These are phyloP conservation scores for Penicillium sp. DNA, from an alignment of 2,329 filamentous ascomycete species.

Conservation along the genomic window DNA sequence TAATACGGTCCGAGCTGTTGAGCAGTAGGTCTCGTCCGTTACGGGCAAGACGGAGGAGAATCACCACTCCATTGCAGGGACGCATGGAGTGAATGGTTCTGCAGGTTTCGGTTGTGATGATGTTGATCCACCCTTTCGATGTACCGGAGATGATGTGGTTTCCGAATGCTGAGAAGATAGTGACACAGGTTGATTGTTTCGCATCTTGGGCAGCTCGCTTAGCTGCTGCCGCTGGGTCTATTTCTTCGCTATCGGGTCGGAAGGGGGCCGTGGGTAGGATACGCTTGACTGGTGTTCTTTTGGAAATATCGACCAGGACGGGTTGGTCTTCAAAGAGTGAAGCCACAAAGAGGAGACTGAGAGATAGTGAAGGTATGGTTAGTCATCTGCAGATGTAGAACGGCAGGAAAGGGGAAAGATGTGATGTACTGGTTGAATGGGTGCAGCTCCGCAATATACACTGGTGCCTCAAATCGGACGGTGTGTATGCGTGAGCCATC, in stretches of 20 bases:
- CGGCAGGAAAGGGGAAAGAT: background rate
- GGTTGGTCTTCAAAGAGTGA: conserved; percentile 94
- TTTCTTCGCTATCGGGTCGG: conserved; percentile 70
- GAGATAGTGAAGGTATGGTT: background rate
- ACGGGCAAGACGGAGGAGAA: conserved; percentile 77
- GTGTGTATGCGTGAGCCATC: conserved; percentile 72
- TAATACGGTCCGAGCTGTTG: conserved; percentile 92
- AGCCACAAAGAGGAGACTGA: conserved; percentile 80
- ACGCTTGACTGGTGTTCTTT: conserved; percentile 69
- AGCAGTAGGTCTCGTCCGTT: conserved; percentile 87
- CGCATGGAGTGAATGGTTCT: conserved; percentile 88
- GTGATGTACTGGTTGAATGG: conserved; percentile 79
- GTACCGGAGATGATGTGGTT: conserved; percentile 90
- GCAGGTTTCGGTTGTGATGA: conserved; percentile 79
- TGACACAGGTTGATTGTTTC: conserved; percentile 91
- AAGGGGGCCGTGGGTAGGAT: conserved; percentile 79
- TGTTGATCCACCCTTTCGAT: conserved; percentile 93
- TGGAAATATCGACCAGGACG: conserved; percentile 77
- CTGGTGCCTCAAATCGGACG: conserved; percentile 86
- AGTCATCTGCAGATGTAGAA: background rate
- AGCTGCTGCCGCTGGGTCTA: conserved; percentile 60
- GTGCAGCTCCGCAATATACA: conserved; percentile 95
- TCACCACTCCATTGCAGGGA: conserved; percentile 82
- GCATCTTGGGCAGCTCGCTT: conserved; percentile 90
- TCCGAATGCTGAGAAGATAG: conserved; percentile 81